Conservation (phyloP, 2,329 filamentous ascomycete species). For the Berkeleyomyces basicola region DNA sequence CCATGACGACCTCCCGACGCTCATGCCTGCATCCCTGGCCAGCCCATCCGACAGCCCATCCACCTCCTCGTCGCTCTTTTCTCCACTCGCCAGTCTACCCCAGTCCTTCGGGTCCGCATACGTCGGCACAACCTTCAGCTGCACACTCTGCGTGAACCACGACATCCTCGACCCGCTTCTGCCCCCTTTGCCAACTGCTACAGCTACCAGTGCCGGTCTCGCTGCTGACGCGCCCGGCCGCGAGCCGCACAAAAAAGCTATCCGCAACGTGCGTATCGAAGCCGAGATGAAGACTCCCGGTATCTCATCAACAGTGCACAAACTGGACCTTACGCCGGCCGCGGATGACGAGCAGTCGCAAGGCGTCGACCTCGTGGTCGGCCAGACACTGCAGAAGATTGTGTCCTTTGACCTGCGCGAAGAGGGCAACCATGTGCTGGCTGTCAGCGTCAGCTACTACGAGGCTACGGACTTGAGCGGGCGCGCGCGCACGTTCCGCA, state of each 20-base stretch:
- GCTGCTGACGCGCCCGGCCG: constrained; percentile 11
- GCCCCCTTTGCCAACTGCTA: constrained; percentile 10
- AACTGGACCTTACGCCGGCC: constrained; percentile 40
- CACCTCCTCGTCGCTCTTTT: constrained; percentile 8
- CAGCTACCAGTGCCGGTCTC: not conserved
- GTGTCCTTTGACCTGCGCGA: constrained; percentile 81
- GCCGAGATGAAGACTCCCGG: constrained; percentile 90
- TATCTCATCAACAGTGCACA: constrained; percentile 36
- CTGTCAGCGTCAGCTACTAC: constrained; percentile 86
- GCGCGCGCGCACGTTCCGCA: constrained; percentile 72
- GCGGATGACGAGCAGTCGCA: constrained; percentile 5
- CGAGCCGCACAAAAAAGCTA: constrained; percentile 26
- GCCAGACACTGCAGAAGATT: constrained; percentile 61
- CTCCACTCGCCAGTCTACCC: constrained; percentile 10
- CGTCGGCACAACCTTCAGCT: constrained; percentile 87
- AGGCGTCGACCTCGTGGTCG: constrained; percentile 38
- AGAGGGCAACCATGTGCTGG: constrained; percentile 83
- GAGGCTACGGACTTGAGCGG: constrained; percentile 59
- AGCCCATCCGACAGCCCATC: not conserved
- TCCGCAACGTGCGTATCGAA: constrained; percentile 65
- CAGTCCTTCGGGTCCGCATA: constrained; percentile 79
- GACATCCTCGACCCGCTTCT: constrained; percentile 32
- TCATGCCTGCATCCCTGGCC: constrained; percentile 7
- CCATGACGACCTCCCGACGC: constrained; percentile 18
- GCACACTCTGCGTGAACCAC: constrained; percentile 91